Base-by-base conservation (phyloP, 1,284 basidiomycete species). In the Fomitiporia mediterranea region DNA sequence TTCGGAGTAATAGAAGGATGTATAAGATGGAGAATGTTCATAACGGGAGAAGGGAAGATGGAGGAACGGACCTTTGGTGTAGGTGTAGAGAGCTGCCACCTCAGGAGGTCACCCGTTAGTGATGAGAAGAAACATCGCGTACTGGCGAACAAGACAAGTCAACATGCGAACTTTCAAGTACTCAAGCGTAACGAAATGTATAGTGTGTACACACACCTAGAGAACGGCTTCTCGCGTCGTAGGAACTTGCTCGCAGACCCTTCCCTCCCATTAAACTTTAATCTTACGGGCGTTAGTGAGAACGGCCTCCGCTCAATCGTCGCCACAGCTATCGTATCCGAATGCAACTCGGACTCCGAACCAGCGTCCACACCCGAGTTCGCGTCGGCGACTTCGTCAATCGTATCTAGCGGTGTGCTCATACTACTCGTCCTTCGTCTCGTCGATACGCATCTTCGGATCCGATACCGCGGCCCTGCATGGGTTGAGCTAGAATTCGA, bases 51-150 rank as follows among this genome's bases (percentile, higher is more conserved):
- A 51, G 13, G 43, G n/a, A 35, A 21, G 13, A 27, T n/a, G 9
- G 11, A 11, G 30, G 2, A 42, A 5, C 40, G 15, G 40, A 56
- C 54, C 44, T 56, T 56, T 19, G 55, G 55, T 8, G 39, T 50
- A 27, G 34, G 55, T 23, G 49, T 51, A 11, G 49, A 51, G 15
- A 51, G 19, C 32, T 56, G 39, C 55, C 55, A 56, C 19, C 39
- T 50, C 30, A 43, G 28, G 30, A 44, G 21, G 17, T 51, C 48
- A 8, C 49, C 55, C 6, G 55, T 47, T 15, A 52, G 11, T 19
- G 55, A 43, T n/a, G n/a, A n/a, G 19, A 38, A 30, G 39, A 56
- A 56, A 13, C 39, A 49, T 37, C 55, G 48, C 17, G 55, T 46
- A 47, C 54, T 56, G 13, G 6, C 6, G 2, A 19, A 37, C 8